Evolutionary conservation across 2,329 filamentous ascomycete species (phyloP), one percentile per base, ranked within the genome.

Genomic region (Claviceps pazoutovae): DNA sequence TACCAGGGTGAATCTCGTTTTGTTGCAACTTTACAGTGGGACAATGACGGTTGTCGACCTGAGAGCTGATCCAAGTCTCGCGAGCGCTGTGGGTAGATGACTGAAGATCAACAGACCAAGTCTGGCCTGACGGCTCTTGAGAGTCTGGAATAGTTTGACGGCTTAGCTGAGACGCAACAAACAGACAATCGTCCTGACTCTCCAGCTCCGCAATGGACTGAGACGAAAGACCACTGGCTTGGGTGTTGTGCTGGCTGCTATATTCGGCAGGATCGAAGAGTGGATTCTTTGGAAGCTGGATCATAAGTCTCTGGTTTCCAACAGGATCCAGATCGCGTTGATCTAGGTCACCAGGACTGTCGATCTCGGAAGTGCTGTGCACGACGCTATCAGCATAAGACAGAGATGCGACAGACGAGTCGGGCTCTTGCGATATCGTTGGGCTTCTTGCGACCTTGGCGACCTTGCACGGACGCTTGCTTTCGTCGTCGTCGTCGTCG

Each of bases 131-230:
- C 9, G 54, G 56, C 37, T 69, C 70, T 53, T 74, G 70, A 0
- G 72, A 74, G 53, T 74, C 71, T 0, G 70, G 70, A 23, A 74
- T 68, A 3, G 68, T 72, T 26, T 57, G 56, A 50, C 65, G 62
- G 52, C 65, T 71, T 39, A 64, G 53, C 26, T 62, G 57, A 4
- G 62, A 59, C 17, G 62, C 55, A 51, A 71, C 49, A 11, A 58
- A 52, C 44, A 65, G 52, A 43, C 62, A 61, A 21, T 60, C 59
- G 54, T 68, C 68, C 47, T 64, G 58, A 39, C 64, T 61, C 46
- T 70, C 68, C 21, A 66, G 64, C 45, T 67, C 63, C 4, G 64
- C 62, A 8, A 71, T 21, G 14, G 63, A 56, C 42, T 67, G 65
- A 3, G 64, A 62, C 2, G 61, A 58, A 21, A 60, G 56, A 9